Percentiles rank a stretch among this genome's conserved stretches.
These are phyloP conservation scores for Rosa hybrid DNA, from an alignment of 331 rosid species.

Conservation along the genomic window DNA sequence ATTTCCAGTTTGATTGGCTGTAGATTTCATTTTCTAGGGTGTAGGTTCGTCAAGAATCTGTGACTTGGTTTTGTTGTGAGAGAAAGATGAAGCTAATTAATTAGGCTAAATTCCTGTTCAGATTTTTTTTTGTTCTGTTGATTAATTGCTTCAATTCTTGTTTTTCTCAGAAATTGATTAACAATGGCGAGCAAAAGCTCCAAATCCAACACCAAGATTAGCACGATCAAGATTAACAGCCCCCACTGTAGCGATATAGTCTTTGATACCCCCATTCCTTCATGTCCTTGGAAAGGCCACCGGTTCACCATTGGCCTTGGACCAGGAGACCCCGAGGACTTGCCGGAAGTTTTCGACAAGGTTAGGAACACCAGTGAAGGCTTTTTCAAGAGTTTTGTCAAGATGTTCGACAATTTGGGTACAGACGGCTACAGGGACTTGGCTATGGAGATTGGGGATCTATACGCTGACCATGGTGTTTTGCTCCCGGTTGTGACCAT, in stretches of 20 bases:
- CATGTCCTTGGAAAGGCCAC: too few relatives aligned
- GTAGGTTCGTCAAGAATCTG: not conserved
- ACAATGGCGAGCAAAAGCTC: not conserved
- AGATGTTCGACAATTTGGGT: not conserved
- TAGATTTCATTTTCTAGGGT: not conserved
- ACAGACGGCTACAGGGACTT: not conserved
- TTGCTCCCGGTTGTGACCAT: slow-evolving; percentile 46
- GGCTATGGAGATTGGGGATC: not conserved
- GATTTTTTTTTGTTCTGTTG: too few relatives aligned
- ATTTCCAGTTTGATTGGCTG: too few relatives aligned
- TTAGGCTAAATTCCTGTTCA: too few relatives aligned
- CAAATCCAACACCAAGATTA: not conserved
- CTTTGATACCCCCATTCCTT: not conserved
- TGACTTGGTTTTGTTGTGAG: not conserved
- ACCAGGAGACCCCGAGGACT: not conserved
- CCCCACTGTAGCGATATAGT: not conserved
- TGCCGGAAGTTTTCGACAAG: not conserved
- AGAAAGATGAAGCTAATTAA: too few relatives aligned
- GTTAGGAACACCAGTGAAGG: not conserved
- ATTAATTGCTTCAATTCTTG: too few relatives aligned
- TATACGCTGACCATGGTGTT: too few relatives aligned
- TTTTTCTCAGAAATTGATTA: too few relatives aligned
- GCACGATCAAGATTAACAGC: not conserved
- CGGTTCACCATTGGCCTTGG: not conserved
- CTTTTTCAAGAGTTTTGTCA: not conserved